These are phyloP conservation scores for Dendrocalamus latiflorus DNA, from an alignment of 202 grass and related monocot species.

Conservation along the genomic window DNA sequence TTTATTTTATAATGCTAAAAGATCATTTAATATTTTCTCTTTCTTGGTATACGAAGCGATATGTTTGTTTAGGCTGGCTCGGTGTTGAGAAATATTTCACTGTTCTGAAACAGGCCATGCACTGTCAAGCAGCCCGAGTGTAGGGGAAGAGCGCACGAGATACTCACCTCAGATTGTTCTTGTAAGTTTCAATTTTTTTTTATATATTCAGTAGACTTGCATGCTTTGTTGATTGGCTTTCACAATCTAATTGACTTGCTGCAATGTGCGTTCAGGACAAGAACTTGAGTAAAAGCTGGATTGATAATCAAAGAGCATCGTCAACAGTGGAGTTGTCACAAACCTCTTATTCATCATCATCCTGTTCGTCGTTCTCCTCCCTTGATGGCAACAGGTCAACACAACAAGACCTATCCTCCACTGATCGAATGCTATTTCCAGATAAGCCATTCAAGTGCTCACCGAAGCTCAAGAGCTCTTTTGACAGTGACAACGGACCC, in stretches of 20 bases:
- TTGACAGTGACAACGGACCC: constrained; percentile 27
- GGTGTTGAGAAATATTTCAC: constrained; percentile 23
- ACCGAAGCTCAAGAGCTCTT: constrained; percentile 58
- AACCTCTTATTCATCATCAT: constrained; percentile 72
- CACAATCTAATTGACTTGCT: constrained; percentile 17
- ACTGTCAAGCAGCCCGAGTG: constrained; percentile 47
- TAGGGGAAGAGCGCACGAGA: constrained; percentile 46
- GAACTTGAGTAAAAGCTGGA: constrained; percentile 61
- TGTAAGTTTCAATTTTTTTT: constrained; percentile 38
- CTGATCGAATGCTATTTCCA: constrained; percentile 57
- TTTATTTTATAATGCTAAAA: constrained; percentile 16
- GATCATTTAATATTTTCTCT: not conserved
- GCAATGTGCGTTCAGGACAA: constrained; percentile 48
- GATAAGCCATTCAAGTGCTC: constrained; percentile 67
- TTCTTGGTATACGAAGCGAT: constrained; percentile 8
- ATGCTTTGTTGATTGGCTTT: constrained; percentile 4
- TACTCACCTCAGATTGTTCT: constrained; percentile 55
- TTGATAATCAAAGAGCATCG: constrained; percentile 54
- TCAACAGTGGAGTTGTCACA: constrained; percentile 54
- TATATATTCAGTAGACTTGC: not conserved
- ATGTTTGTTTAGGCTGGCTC: not conserved
- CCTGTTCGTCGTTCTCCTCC: constrained; percentile 78
- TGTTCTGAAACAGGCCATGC: constrained; percentile 51
- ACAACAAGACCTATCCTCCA: constrained; percentile 63
- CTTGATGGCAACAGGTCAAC: constrained; percentile 72